Percentiles rank a stretch among this genome's conserved stretches.
phyloP scores from a whole-genome alignment of 192 early-diverging fungal genomes.

The Backusella morwellensis region DNA sequence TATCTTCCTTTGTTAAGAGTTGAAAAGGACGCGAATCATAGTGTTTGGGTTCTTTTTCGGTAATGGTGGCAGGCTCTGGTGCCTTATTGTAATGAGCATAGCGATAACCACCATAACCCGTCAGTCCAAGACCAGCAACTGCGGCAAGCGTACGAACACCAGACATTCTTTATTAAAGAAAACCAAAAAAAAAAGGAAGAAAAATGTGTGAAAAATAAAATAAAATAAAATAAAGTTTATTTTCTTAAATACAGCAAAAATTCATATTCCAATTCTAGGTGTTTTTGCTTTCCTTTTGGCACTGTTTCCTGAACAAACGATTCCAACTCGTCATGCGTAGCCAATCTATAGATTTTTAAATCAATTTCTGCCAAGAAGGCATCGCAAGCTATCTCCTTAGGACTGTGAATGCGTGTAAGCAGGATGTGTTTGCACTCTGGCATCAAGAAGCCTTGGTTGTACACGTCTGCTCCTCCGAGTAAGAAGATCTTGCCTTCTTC shows the following conservation, averaged over 20 bases:
- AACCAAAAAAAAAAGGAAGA: neutral
- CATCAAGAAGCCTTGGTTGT: constrained; percentile 62
- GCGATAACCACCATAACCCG: neutral
- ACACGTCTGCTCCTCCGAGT: constrained; percentile 76
- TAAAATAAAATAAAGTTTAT: neutral
- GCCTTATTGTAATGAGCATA: neutral
- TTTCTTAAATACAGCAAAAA: constrained; percentile 45
- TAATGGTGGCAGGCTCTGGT: neutral
- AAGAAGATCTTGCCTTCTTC: constrained; percentile 58
- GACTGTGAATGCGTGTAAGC: constrained; percentile 59
- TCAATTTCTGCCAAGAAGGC: constrained; percentile 69
- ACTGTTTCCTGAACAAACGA: constrained; percentile 40
- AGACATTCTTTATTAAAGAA: neutral
- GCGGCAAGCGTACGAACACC: constrained; percentile 15
- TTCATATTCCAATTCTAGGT: constrained; percentile 57
- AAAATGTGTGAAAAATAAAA: neutral
- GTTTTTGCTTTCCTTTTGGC: constrained; percentile 42
- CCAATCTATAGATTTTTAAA: constrained; percentile 25
- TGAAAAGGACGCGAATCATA: constrained; percentile 22
- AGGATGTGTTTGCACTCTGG: constrained; percentile 58
- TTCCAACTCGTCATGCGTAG: constrained; percentile 46
- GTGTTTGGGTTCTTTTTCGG: neutral
- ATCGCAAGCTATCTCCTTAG: constrained; percentile 62
- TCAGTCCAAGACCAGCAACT: constrained; percentile 11
- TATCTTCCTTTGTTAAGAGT: constrained; percentile 15